A percentile compares a stretch with the other conserved stretches of the same genome.
Evolutionary conservation across 345 rosid species (phyloP).

Genomic region (Syzygium jambos): DNA sequence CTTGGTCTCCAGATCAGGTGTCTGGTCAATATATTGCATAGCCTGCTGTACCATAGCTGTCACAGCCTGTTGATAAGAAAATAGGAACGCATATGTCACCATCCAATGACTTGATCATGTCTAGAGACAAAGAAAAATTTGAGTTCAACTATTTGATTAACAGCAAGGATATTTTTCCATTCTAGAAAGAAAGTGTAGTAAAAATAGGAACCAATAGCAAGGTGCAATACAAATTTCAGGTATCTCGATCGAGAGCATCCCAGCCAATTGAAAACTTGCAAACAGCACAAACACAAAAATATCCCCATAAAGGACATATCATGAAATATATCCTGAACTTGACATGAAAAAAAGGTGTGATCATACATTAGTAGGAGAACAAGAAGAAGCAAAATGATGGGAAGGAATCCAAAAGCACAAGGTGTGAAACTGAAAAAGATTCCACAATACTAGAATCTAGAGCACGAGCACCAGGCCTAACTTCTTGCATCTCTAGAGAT

Average conservation of each 20-base stretch:
- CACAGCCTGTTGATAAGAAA: constrained; percentile 50
- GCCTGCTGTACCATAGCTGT: constrained; percentile 99
- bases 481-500: not conserved
- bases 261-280: not conserved
- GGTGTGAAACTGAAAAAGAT: too few species aligned
- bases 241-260: not conserved
- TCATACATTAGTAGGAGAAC: too few species aligned
- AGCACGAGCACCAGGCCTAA: not conserved
- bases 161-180: not conserved
- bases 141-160: not conserved
- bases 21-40: constrained; percentile 87
- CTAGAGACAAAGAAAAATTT: not conserved
- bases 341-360: too few species aligned
- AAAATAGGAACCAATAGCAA: not conserved
- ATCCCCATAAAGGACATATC: not conserved
- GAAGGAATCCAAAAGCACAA: too few species aligned
- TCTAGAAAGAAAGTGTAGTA: not conserved
- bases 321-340: too few species aligned
- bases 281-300: not conserved
- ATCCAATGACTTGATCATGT: not conserved
- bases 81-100: not conserved
- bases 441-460: too few species aligned
- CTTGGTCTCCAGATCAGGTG: constrained; percentile 85
- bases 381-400: too few species aligned
- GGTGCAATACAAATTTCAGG: not conserved